A percentile compares a stretch with the other conserved stretches of the same genome.
These are phyloP conservation scores for Cicer yamashitae DNA, from an alignment of 306 rosid genomes.

Conservation along the genomic window DNA sequence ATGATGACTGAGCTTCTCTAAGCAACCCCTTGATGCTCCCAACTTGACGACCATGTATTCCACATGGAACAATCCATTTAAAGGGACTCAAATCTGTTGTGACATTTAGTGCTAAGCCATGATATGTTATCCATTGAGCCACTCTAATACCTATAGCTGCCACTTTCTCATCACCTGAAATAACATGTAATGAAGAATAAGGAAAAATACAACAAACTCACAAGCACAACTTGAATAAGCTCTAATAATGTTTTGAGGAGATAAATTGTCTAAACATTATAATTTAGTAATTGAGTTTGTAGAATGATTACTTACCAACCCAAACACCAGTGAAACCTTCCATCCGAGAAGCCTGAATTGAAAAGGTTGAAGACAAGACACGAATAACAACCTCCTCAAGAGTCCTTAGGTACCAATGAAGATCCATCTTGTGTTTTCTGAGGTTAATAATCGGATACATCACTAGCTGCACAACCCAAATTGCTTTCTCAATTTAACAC, in stretches of 20 bases:
- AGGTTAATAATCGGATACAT: slow-evolving; percentile 90
- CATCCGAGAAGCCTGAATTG: slow-evolving; percentile 70
- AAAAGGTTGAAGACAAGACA: slow-evolving; percentile 71
- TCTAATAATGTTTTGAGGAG: neutral
- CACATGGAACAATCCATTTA: slow-evolving; percentile 74
- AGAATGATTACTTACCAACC: slow-evolving; percentile 56
- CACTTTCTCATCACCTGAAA: slow-evolving; percentile 76
- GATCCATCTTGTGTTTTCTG: slow-evolving; percentile 84
- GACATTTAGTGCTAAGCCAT: slow-evolving; percentile 77
- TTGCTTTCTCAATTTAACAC: neutral
- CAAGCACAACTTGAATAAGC: slow-evolving; percentile 7
- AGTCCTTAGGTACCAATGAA: slow-evolving; percentile 78
- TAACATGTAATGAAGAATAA: slow-evolving; percentile 18
- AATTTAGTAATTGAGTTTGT: neutral
- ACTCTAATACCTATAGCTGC: slow-evolving; percentile 79
- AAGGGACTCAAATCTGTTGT: slow-evolving; percentile 70
- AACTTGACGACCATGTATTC: slow-evolving; percentile 62
- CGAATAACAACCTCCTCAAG: slow-evolving; percentile 86
- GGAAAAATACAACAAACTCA: neutral
- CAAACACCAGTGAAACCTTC: slow-evolving; percentile 93
- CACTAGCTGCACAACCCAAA: slow-evolving; percentile 66
- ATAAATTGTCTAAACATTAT: neutral
- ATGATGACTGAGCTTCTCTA: slow-evolving; percentile 41
- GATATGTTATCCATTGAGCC: slow-evolving; percentile 70
- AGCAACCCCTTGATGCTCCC: slow-evolving; percentile 70